These are phyloP conservation scores for Hypoxylon rickii DNA, from an alignment of 495 filamentous ascomycete genomes.

Conservation along the genomic window DNA sequence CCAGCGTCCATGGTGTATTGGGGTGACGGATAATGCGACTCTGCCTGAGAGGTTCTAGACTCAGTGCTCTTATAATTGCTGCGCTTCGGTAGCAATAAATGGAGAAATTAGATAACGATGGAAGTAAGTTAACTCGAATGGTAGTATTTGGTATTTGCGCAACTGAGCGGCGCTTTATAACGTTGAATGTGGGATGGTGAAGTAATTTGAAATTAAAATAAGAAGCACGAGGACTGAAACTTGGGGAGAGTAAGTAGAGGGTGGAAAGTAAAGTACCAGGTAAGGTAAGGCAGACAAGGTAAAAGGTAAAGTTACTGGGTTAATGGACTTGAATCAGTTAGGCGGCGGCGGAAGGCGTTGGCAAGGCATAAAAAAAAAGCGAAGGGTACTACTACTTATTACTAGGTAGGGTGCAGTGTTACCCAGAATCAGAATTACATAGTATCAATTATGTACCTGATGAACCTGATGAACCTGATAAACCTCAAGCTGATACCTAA, in stretches of 20 bases:
- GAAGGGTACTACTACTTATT: neutral
- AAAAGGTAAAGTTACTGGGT: neutral
- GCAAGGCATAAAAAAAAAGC: slow-evolving; percentile 18
- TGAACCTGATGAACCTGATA: too few relatives aligned
- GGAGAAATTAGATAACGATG: neutral
- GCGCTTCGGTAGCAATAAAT: slow-evolving; percentile 8
- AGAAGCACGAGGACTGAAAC: slow-evolving; percentile 30
- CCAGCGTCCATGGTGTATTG: slow-evolving; percentile 44
- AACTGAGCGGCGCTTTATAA: slow-evolving; percentile 5
- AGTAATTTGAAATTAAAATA: neutral
- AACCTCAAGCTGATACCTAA: too few relatives aligned
- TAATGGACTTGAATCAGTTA: slow-evolving; percentile 19
- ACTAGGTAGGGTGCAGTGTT: too few relatives aligned
- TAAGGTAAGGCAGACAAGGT: too few relatives aligned
- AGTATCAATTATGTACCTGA: too few relatives aligned
- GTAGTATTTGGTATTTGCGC: slow-evolving; percentile 10
- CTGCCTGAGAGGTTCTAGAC: too few relatives aligned
- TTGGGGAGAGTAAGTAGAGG: slow-evolving; percentile 6
- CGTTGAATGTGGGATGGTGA: slow-evolving; percentile 3
- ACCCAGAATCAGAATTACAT: too few relatives aligned
- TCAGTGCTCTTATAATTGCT: neutral
- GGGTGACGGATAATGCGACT: slow-evolving; percentile 30
- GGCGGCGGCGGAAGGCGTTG: slow-evolving; percentile 8
- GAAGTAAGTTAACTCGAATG: slow-evolving; percentile 6
- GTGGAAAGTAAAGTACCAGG: too few relatives aligned